Evolutionary conservation across 768 basidiomycete species (phyloP), one percentile per base, ranked within the genome.

Genomic region (Termitomyces sp.): DNA sequence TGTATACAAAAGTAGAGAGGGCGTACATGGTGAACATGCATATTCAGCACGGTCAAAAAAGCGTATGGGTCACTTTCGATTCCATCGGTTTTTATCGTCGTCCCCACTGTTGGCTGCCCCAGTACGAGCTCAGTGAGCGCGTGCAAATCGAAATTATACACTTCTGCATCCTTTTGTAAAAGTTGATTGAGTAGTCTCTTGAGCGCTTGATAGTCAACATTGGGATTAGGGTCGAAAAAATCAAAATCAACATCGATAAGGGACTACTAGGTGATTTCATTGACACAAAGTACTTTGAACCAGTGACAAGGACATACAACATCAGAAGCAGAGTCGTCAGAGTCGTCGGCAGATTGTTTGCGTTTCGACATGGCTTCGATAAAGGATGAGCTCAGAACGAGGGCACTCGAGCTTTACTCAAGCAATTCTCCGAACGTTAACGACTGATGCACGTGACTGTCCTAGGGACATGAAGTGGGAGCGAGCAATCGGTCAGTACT

Each of bases 221-320:
- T 78, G 2, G 89, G 83, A 60, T 90, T 87, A 6, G 91, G 84
- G 68, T 91, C 87, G 77, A 91, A 95, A 68, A 97, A 98, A 60
- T 97, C 93, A 65, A 98, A 98, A 65, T 88, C 87, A 61, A 95
- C 87, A 69, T 95, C 81, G 71, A 95, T 78, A 63, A 87, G 78
- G 65, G 76, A 80, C 80, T 83, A 73, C 71, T 71, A 48, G 43
- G 44, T 30, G 46, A 53, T 34, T 32, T 53, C 52, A 55, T 22
- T 11, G 44, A 48, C 43, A 28, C 41, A 28, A 37, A 24, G 19
- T 50, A 46, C 10, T 24, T 46, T 7, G 24, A 9, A 3, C n/a
- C 2, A 26, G 35, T n/a, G 35, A 17, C 6, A 43, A 21, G 12
- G 24, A 60, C 64, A 60, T 64, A 67, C 64, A 42, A 66, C 56